phyloP scores from a whole-genome alignment of 768 basidiomycete species.

The Tulasnella sp. region DNA sequence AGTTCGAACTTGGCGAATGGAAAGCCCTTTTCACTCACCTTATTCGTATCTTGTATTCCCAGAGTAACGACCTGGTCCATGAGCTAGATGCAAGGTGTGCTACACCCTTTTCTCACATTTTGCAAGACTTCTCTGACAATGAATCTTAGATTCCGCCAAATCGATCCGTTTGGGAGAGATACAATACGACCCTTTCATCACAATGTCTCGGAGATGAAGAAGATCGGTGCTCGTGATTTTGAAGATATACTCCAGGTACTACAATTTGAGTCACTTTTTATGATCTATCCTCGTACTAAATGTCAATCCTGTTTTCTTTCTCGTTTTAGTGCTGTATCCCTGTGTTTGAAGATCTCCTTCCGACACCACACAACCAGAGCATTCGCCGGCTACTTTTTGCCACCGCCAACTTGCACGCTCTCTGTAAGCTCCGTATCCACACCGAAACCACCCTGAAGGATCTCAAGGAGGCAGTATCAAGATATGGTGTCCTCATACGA shows the following conservation, averaged over 20 bases:
- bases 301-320: neutral
- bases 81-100: neutral
- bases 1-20: constrained; percentile 32
- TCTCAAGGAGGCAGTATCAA: neutral
- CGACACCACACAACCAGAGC: constrained; percentile 1
- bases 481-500: constrained; percentile 3
- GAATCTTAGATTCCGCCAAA: neutral
- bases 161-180: constrained; percentile 3
- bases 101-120: neutral
- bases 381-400: constrained; percentile 7
- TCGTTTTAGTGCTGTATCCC: constrained; percentile 14
- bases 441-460: constrained; percentile 1
- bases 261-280: neutral
- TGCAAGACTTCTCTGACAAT: neutral
- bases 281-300: neutral
- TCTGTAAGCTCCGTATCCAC: constrained; percentile 13
- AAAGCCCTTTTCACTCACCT: constrained; percentile 30
- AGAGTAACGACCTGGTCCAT: neutral
- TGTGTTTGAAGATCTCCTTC: constrained; percentile 12
- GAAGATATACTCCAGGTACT: constrained; percentile 23
- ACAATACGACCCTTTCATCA: neutral
- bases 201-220: constrained; percentile 12
- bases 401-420: constrained; percentile 2
- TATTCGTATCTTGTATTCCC: constrained; percentile 17
- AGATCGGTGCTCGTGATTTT: constrained; percentile 19